A percentile compares a stretch with the other conserved stretches of the same genome.
These are phyloP conservation scores for Penicillium sp. DNA, from an alignment of 2,329 filamentous ascomycete genomes.

Conservation along the genomic window DNA sequence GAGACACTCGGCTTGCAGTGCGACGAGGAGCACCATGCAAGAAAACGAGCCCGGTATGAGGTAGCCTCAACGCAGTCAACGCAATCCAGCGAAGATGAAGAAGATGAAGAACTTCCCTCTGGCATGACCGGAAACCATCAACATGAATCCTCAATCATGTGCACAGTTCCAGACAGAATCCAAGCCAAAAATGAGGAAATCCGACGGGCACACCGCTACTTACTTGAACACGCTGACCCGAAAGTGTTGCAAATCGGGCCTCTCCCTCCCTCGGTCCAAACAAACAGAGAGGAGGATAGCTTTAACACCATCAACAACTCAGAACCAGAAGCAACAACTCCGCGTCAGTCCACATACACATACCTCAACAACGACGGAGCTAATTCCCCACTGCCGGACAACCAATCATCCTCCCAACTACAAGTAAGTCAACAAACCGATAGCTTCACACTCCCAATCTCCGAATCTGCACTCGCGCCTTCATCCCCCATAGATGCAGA, in stretches of 20 bases:
- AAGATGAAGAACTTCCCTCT: slow-evolving; percentile 3
- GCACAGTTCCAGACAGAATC: neutral
- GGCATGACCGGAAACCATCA: neutral
- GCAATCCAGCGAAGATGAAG: slow-evolving; percentile 15
- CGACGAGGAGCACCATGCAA: slow-evolving; percentile 16
- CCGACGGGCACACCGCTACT: slow-evolving; percentile 25
- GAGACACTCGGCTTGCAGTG: slow-evolving; percentile 25
- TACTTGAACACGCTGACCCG: slow-evolving; percentile 21
- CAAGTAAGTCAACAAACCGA: slow-evolving; percentile 21
- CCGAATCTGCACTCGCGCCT: slow-evolving; percentile 16
- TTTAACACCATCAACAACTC: neutral
- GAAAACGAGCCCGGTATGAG: slow-evolving; percentile 22
- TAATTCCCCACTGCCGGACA: neutral
- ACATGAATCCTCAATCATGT: neutral
- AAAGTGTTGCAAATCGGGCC: slow-evolving; percentile 23
- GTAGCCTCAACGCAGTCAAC: slow-evolving; percentile 20
- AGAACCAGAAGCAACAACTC: neutral
- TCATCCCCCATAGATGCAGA: slow-evolving; percentile 4
- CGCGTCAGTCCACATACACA: neutral
- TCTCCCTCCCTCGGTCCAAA: slow-evolving; percentile 30
- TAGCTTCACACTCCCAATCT: slow-evolving; percentile 18
- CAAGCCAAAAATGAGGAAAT: slow-evolving; percentile 24
- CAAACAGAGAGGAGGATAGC: slow-evolving; percentile 9
- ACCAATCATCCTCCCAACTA: slow-evolving; percentile 7
- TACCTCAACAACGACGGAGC: neutral